A percentile compares a stretch with the other conserved stretches of the same genome.
These are phyloP conservation scores for Fusarium incarnatum DNA, from an alignment of 2,329 filamentous ascomycete species.

Conservation along the genomic window DNA sequence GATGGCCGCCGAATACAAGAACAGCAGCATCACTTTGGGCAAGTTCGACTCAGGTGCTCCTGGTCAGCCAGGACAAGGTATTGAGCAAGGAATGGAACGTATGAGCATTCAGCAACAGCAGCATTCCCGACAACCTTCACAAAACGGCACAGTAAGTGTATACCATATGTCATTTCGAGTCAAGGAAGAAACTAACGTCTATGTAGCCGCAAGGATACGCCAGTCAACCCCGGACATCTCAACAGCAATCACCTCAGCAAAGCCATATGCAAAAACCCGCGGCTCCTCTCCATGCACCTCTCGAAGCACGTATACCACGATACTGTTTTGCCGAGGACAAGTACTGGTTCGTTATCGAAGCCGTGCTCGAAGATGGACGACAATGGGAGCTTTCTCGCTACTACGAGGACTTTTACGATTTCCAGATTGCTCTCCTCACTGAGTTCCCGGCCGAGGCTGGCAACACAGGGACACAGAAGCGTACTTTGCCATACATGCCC, in stretches of 20 bases:
- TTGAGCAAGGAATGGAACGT: constrained; percentile 79
- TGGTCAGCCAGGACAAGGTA: constrained; percentile 56
- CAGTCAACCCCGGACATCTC: constrained; percentile 45
- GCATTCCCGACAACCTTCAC: constrained; percentile 44
- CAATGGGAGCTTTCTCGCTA: constrained; percentile 94
- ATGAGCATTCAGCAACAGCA: constrained; percentile 74
- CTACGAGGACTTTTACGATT: constrained; percentile 99
- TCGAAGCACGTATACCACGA: constrained; percentile 86
- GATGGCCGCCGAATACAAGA: constrained; percentile 99
- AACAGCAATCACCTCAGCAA: constrained; percentile 52
- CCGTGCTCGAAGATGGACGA: constrained; percentile 86
- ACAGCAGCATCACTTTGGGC: constrained; percentile 95
- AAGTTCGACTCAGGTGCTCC: constrained; percentile 77
- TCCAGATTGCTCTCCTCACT: constrained; percentile 94
- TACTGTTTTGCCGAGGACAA: constrained; percentile 98
- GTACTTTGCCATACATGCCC: constrained; percentile 95
- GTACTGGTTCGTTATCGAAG: constrained; percentile 98
- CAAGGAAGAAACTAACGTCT: not conserved
- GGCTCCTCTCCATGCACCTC: constrained; percentile 76
- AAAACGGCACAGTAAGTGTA: constrained; percentile 47
- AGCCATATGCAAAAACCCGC: constrained; percentile 54
- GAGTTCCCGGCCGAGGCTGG: constrained; percentile 94
- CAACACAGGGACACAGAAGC: constrained; percentile 80
- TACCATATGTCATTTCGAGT: not conserved
- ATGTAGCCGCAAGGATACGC: constrained; percentile 42